Conservation (phyloP, 1,284 basidiomycete genomes). For the Ceratobasidium sp. region DNA sequence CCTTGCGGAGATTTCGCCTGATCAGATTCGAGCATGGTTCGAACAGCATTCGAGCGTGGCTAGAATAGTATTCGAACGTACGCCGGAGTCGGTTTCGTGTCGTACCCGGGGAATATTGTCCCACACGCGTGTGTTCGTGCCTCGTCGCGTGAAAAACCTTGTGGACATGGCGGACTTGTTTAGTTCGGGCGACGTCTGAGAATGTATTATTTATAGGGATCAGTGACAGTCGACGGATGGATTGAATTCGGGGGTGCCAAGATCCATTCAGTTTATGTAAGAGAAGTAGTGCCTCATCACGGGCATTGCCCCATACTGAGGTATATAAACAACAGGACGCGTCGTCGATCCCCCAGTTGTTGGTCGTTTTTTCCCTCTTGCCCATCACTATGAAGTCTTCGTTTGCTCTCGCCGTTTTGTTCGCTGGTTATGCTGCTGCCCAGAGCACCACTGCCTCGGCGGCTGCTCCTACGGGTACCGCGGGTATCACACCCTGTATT, state of each 20-base stretch:
- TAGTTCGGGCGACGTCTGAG: neutral
- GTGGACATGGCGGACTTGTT: neutral
- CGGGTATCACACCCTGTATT: conserved; percentile 3
- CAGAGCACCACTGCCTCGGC: conserved; percentile 21
- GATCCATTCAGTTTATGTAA: neutral
- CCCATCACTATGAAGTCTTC: conserved; percentile 30
- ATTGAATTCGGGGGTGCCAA: neutral
- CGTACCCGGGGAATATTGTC: conserved; percentile 6
- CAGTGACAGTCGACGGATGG: neutral
- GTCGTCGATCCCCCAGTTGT: neutral
- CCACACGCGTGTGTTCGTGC: too few relatives aligned
- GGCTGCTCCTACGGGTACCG: neutral
- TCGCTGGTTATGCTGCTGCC: conserved; percentile 33
- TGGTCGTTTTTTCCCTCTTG: neutral
- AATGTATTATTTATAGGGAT: conserved; percentile 13
- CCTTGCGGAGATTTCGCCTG: too few relatives aligned
- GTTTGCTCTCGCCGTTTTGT: conserved; percentile 9
- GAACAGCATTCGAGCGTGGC: too few relatives aligned
- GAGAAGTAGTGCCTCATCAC: neutral
- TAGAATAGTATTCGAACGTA: too few relatives aligned
- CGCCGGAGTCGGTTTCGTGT: conserved; percentile 10
- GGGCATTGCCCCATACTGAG: neutral
- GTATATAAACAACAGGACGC: conserved; percentile 3
- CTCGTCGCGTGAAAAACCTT: neutral
- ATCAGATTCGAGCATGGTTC: too few relatives aligned